Evolutionary conservation across 306 rosid genomes (phyloP).

Genomic region (Dalbergia cochinchinensis): DNA sequence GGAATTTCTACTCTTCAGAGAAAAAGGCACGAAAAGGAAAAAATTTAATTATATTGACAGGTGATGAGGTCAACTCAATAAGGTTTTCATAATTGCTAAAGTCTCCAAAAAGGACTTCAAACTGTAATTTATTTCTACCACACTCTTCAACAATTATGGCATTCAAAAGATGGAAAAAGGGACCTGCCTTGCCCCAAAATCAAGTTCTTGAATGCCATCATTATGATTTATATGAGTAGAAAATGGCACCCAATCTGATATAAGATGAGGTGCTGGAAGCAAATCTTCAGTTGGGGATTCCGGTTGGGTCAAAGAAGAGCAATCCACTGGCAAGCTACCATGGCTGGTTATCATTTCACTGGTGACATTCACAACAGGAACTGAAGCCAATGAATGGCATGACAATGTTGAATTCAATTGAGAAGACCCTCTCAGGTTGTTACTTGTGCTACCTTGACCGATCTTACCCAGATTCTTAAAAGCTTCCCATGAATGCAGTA

Average conservation of each 20-base stretch:
- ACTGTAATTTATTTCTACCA: conserved; percentile 13
- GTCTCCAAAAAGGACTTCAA: conserved; percentile 27
- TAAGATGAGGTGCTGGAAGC: conserved; percentile 71
- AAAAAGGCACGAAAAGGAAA: conserved; percentile 26
- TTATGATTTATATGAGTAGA: conserved; percentile 48
- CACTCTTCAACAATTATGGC: conserved; percentile 39
- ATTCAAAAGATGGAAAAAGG: conserved; percentile 28
- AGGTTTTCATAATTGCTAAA: conserved; percentile 24
- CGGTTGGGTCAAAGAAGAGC: conserved; percentile 51
- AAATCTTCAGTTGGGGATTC: conserved; percentile 59
- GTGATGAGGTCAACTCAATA: conserved; percentile 28
- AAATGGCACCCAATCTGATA: conserved; percentile 87
- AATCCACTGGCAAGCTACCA: conserved; percentile 50
- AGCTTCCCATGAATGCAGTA: conserved; percentile 69
- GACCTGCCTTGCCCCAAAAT: conserved; percentile 93
- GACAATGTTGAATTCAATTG: conserved; percentile 51
- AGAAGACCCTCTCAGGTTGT: conserved; percentile 51
- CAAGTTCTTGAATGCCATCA: conserved; percentile 71
- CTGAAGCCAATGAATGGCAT: conserved; percentile 52
- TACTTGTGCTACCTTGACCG: conserved; percentile 46
- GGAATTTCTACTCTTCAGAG: conserved; percentile 2
- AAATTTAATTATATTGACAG: conserved; percentile 22
- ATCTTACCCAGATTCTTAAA: conserved; percentile 61
- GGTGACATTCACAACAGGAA: conserved; percentile 46
- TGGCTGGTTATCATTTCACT: conserved; percentile 47